These are phyloP conservation scores for Hypomontagnella monticulosa DNA, from an alignment of 495 filamentous ascomycete species.

Conservation along the genomic window DNA sequence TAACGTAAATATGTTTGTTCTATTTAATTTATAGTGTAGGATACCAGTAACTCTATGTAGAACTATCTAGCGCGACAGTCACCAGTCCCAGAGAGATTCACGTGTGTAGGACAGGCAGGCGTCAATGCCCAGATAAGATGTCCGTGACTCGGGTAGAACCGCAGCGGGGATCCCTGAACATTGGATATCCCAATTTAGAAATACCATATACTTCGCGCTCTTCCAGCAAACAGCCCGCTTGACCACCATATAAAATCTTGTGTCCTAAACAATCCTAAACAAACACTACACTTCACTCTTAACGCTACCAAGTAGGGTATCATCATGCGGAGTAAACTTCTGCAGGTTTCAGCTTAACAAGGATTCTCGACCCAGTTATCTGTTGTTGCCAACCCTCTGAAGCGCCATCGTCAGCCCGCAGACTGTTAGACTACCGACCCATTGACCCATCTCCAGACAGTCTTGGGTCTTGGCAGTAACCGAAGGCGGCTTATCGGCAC, in stretches of 20 bases:
- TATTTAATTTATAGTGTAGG: not conserved
- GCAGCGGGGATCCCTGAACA: not conserved
- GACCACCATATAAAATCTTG: too few relatives aligned
- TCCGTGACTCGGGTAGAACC: not conserved
- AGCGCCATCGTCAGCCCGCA: constrained; percentile 11
- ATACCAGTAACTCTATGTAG: not conserved
- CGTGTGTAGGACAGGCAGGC: too few relatives aligned
- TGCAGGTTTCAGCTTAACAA: constrained; percentile 28
- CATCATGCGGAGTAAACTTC: not conserved
- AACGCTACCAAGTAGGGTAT: not conserved
- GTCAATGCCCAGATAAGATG: not conserved
- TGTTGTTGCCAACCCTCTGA: not conserved
- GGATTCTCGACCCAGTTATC: constrained; percentile 22
- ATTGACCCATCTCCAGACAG: not conserved
- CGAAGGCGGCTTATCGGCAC: too few relatives aligned
- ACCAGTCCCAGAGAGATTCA: too few relatives aligned
- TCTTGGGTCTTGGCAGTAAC: too few relatives aligned
- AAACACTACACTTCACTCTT: too few relatives aligned
- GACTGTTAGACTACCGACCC: constrained; percentile 14
- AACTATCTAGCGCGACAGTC: too few relatives aligned
- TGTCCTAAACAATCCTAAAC: too few relatives aligned
- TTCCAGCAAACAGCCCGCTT: too few relatives aligned
- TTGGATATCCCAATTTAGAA: too few relatives aligned
- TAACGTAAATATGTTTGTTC: too few relatives aligned
- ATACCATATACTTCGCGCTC: too few relatives aligned